Evolutionary conservation across 1,284 basidiomycete species (phyloP), one percentile per base, ranked within the genome.

Genomic region (Bondarzewia mesenterica): DNA sequence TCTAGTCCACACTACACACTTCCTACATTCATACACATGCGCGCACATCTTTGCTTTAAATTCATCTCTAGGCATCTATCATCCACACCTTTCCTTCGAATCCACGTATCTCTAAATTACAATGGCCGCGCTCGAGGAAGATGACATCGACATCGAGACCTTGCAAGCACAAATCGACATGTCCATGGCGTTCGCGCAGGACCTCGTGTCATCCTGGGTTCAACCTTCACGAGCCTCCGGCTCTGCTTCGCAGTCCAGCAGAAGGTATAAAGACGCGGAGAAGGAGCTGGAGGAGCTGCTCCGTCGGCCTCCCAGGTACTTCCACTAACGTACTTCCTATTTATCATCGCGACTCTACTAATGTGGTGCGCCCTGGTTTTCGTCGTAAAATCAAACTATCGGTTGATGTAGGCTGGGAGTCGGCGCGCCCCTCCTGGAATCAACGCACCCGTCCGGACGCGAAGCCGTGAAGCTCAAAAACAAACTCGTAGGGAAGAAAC

Each of bases 91-190:
- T n/a, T n/a, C n/a, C n/a, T n/a, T n/a, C n/a, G n/a, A n/a, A n/a
- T n/a, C n/a, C n/a, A n/a, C n/a, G n/a, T n/a, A n/a, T n/a, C n/a
- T n/a, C n/a, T 35, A 35, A 8, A 35, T n/a, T 18, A 40, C 38
- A 4, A 40, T 40, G 38, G 38, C 38, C 10, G 7, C 15, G 20
- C 27, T 10, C 23, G 42, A 43, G 8, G 35, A 44, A 25, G 42
- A 80, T 51, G 72, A 74, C 41, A 68, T 85, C 47, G 80, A 85
- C 59, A 56, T 71, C 37, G 81, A 85, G 57, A 67, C 74, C 32
- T 68, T 89, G 29, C 85, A 88, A 60, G 84, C 85, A 23, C 80
- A 84, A 62, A 78, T 88, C 50, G 82, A 89, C 63, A 68, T 85
- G 58, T 79, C 85, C n/a, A 76, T 89, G 76, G 79, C 85, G 4